Evolutionary conservation across 148 eudicot species (phyloP).

Genomic region (Rhododendron griersonianum): DNA sequence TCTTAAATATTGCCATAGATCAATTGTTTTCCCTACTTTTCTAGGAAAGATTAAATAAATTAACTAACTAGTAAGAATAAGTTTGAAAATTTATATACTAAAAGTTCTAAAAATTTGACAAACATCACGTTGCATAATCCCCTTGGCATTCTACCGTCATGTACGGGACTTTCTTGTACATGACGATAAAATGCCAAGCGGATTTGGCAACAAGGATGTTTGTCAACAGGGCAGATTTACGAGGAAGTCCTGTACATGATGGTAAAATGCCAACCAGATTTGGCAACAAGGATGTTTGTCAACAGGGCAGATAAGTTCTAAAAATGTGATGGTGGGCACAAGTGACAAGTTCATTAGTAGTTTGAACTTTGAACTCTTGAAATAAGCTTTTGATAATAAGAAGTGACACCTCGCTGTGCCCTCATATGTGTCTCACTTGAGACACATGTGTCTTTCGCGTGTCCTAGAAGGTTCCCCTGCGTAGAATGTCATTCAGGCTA

Average conservation of each 20-base stretch:
- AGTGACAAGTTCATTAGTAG: background rate
- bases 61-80: background rate
- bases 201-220: no score
- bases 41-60: background rate
- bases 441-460: background rate
- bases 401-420: background rate
- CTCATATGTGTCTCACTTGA: background rate
- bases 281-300: no score
- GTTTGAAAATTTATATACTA: background rate
- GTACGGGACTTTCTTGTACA: no score
- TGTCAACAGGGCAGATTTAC: no score
- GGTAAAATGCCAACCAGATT: no score
- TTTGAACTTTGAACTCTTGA: background rate
- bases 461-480: background rate
- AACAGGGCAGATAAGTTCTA: no score
- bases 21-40: background rate
- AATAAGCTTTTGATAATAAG: background rate
- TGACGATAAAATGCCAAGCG: no score
- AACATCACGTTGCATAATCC: no score
- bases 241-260: no score
- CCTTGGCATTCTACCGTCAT: no score
- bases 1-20: background rate
- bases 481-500: background rate
- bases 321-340: background rate
- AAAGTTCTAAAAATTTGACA: background rate